A percentile compares a stretch with the other conserved stretches of the same genome.
Evolutionary conservation across 139 green algal genomes (phyloP).

Genomic region (Eudorina sp.): DNA sequence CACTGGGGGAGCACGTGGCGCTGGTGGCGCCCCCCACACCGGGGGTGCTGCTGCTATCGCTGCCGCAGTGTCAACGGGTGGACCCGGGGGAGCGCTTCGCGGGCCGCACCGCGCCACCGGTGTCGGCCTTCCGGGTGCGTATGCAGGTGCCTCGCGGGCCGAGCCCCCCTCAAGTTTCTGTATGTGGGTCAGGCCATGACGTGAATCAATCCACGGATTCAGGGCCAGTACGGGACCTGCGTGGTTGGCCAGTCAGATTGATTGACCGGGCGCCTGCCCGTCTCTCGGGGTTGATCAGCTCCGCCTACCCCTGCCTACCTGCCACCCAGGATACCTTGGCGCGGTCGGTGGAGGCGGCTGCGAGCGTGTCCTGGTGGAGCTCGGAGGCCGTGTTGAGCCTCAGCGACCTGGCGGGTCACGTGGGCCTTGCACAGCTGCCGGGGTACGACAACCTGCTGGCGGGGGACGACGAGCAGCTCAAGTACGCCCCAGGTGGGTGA

Average conservation of each 20-base stretch:
- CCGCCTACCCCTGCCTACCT: no score
- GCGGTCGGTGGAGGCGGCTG: neutral
- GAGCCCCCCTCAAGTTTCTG: neutral
- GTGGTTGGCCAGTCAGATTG: no score
- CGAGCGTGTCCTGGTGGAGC: slow-evolving; percentile 6
- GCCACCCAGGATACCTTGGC: neutral
- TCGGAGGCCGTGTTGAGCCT: neutral
- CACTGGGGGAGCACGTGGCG: slow-evolving; percentile 46
- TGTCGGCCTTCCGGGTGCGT: neutral
- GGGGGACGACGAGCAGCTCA: neutral
- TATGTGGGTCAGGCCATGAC: no score
- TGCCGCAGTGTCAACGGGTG: neutral
- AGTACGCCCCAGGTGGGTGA: slow-evolving; percentile 22
- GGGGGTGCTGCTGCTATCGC: slow-evolving; percentile 8
- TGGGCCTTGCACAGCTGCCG: slow-evolving; percentile 52
- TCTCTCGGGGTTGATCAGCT: no score
- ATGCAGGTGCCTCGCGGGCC: neutral
- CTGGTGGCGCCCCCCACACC: neutral
- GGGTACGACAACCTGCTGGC: slow-evolving; percentile 27
- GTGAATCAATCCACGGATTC: no score
- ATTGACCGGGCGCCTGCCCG: no score
- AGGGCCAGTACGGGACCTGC: no score
- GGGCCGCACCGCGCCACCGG: neutral
- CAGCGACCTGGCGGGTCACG: slow-evolving; percentile 24
- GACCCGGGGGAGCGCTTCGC: neutral